Percentiles rank a stretch among this genome's conserved stretches.
phyloP scores from a whole-genome alignment of 2,329 filamentous ascomycete genomes.

The Cryphonectria parasitica region DNA sequence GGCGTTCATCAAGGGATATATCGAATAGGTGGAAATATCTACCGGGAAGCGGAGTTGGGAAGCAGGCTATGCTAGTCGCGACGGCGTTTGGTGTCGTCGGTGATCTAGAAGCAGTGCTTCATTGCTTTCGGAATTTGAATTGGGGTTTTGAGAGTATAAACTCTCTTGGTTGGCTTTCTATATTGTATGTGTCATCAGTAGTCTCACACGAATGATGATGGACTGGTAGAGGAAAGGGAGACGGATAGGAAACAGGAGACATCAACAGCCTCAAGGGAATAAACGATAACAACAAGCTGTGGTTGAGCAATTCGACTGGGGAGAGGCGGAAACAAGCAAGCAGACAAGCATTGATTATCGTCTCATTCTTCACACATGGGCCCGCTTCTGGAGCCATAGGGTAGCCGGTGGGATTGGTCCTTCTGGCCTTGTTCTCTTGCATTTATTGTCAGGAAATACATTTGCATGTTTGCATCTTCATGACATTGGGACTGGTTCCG shows the following conservation, averaged over 20 bases:
- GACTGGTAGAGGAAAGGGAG: slow-evolving; percentile 10
- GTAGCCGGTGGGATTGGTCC: neutral
- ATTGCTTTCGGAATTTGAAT: slow-evolving; percentile 5
- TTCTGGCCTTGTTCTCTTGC: slow-evolving; percentile 6
- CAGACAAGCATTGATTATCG: slow-evolving; percentile 26
- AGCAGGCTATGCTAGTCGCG: slow-evolving; percentile 1
- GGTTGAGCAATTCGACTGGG: neutral
- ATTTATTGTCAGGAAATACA: slow-evolving; percentile 28
- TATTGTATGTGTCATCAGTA: slow-evolving; percentile 1
- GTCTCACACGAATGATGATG: slow-evolving; percentile 4
- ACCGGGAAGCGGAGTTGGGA: slow-evolving; percentile 4
- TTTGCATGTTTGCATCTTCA: slow-evolving; percentile 23
- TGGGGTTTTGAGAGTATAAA: slow-evolving; percentile 11
- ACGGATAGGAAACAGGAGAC: neutral
- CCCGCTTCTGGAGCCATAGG: neutral
- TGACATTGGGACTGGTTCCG: too few relatives aligned
- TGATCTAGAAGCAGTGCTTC: slow-evolving; percentile 1
- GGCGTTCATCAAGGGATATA: slow-evolving; percentile 14
- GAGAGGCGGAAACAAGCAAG: neutral
- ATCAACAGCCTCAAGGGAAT: neutral
- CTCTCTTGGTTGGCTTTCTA: slow-evolving; percentile 5
- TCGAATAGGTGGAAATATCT: neutral
- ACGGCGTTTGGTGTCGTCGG: neutral
- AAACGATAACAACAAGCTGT: slow-evolving; percentile 7
- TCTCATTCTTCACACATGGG: slow-evolving; percentile 26